These are phyloP conservation scores for Sugiyamaella xylanicola DNA, from an alignment of 1,139 yeast genomes.

Conservation along the genomic window DNA sequence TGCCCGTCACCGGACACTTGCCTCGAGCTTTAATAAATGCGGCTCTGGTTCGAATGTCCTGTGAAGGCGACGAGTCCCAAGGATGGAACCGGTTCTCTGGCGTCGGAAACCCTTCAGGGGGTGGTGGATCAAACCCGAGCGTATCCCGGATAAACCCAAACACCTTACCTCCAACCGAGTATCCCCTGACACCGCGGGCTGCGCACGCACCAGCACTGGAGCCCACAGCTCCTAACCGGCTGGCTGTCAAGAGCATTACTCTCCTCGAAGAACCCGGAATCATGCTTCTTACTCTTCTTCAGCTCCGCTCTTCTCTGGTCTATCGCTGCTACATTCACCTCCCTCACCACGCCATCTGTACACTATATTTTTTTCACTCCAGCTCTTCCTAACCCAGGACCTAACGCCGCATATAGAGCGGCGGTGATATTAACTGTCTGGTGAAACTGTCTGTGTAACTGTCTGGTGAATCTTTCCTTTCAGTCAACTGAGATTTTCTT, in stretches of 20 bases:
- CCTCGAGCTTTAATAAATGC: slow-evolving; percentile 88
- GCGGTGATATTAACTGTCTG: too few species aligned
- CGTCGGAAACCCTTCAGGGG: slow-evolving; percentile 64
- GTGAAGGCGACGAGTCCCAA: slow-evolving; percentile 93
- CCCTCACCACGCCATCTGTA: too few species aligned
- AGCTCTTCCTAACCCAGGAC: background rate
- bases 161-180: slow-evolving; percentile 28
- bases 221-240: background rate
- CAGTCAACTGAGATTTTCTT: too few species aligned
- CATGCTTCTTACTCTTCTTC: background rate
- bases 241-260: background rate
- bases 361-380: background rate
- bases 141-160: slow-evolving; percentile 54
- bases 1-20: slow-evolving; percentile 84
- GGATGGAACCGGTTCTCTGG: slow-evolving; percentile 68
- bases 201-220: background rate
- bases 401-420: too few species aligned
- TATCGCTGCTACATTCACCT: background rate
- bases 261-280: background rate
- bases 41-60: slow-evolving; percentile 86
- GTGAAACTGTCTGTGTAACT: too few species aligned
- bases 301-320: background rate
- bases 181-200: background rate
- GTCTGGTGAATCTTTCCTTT: too few species aligned
- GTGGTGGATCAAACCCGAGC: slow-evolving; percentile 62